These are phyloP conservation scores for Pogostemon cablin DNA, from an alignment of 257 asterid genomes.

Conservation along the genomic window DNA sequence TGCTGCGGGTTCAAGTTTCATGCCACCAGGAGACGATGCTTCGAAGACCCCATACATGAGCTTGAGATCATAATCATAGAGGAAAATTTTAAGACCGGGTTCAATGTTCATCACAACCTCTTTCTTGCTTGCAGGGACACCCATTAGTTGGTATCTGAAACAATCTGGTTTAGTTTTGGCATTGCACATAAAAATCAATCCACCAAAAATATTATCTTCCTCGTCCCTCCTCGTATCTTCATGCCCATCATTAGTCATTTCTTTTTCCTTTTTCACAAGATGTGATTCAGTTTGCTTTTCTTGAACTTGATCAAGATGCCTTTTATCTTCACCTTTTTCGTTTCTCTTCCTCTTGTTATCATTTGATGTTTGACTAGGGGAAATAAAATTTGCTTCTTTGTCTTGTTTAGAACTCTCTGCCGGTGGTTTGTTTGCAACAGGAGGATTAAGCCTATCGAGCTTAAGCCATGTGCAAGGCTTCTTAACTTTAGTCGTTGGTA, in stretches of 20 bases:
- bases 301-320: conserved; percentile 28
- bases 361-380: conserved; percentile 30
- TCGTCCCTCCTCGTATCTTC: conserved; percentile 39
- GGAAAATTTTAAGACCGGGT: conserved; percentile 84
- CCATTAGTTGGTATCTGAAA: conserved; percentile 75
- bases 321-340: conserved; percentile 37
- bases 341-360: conserved; percentile 46
- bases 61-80: conserved; percentile 85
- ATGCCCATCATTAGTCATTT: conserved; percentile 28
- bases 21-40: conserved; percentile 89
- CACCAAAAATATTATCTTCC: conserved; percentile 56
- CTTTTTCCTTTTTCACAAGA: conserved; percentile 37
- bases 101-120: conserved; percentile 67
- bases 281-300: conserved; percentile 24
- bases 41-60: conserved; percentile 84
- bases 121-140: conserved; percentile 66
- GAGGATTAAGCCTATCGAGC: conserved; percentile 48
- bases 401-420: conserved; percentile 39
- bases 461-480: conserved; percentile 58
- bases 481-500: conserved; percentile 42
- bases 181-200: conserved; percentile 90
- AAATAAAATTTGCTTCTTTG: conserved; percentile 39
- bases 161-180: conserved; percentile 93
- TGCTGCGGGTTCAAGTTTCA: conserved; percentile 85
- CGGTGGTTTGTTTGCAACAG: conserved; percentile 38